phyloP scores from a whole-genome alignment of 1,284 basidiomycete genomes.

The Ustilago sp. region DNA sequence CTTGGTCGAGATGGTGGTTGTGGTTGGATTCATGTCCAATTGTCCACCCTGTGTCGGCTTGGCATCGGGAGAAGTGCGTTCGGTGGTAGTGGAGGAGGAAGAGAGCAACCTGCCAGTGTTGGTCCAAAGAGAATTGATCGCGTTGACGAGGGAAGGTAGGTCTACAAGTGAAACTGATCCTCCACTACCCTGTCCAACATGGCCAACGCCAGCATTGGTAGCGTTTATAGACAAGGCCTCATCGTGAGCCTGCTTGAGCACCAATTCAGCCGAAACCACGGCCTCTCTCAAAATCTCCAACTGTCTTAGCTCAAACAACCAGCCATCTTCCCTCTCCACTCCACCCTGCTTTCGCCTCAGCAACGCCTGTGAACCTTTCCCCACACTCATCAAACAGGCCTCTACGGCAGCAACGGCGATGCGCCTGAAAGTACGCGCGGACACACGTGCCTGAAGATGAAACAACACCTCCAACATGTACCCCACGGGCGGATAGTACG shows the following conservation, averaged over 20 bases:
- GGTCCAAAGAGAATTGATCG: slow-evolving; percentile 54
- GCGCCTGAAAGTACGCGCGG: slow-evolving; percentile 25
- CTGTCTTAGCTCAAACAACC: slow-evolving; percentile 45
- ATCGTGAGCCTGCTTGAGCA: slow-evolving; percentile 30
- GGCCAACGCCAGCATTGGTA: too few relatives aligned
- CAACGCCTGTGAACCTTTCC: slow-evolving; percentile 20
- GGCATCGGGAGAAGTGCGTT: neutral
- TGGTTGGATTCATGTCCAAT: slow-evolving; percentile 30
- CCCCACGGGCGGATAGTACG: slow-evolving; percentile 42
- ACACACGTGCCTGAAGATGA: slow-evolving; percentile 35
- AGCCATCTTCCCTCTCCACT: slow-evolving; percentile 34
- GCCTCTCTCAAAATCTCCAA: slow-evolving; percentile 42
- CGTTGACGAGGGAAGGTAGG: slow-evolving; percentile 36
- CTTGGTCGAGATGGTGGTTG: slow-evolving; percentile 5
- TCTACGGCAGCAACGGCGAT: slow-evolving; percentile 30
- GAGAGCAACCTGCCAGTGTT: slow-evolving; percentile 44
- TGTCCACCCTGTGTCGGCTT: neutral
- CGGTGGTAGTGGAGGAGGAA: slow-evolving; percentile 16
- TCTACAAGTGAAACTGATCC: slow-evolving; percentile 22
- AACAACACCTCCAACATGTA: slow-evolving; percentile 38
- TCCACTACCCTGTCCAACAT: neutral
- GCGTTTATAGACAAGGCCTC: neutral
- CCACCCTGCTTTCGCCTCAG: slow-evolving; percentile 19
- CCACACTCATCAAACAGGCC: slow-evolving; percentile 24
- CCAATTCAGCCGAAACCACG: slow-evolving; percentile 41